These are phyloP conservation scores for Cystobasidium sp. DNA, from an alignment of 1,284 basidiomycete species.

Conservation along the genomic window DNA sequence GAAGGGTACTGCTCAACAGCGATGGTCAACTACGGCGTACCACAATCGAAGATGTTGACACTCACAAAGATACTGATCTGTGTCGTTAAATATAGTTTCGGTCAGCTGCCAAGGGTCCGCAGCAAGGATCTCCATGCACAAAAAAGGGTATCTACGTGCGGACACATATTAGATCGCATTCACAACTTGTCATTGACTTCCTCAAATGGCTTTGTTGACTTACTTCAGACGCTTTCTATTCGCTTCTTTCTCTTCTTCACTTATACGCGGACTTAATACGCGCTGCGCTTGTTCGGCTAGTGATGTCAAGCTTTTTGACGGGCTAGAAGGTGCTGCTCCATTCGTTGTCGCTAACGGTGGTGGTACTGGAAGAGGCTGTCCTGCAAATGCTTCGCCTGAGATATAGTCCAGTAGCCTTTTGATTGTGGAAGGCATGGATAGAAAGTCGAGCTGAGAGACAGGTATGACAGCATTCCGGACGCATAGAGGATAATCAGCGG, in stretches of 20 bases:
- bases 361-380: background rate
- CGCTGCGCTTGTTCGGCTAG: conserved; percentile 30
- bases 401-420: conserved; percentile 42
- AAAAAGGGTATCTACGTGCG: conserved; percentile 78
- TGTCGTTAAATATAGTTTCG: conserved; percentile 79
- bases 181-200: background rate
- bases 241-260: conserved; percentile 35
- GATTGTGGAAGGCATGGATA: conserved; percentile 27
- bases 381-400: conserved; percentile 41
- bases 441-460: conserved; percentile 41
- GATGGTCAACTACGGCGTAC: conserved; percentile 12
- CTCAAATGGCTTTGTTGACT: background rate
- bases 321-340: background rate
- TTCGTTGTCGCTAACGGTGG: background rate
- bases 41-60: conserved; percentile 12
- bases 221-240: conserved; percentile 41
- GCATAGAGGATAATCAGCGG: background rate
- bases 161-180: background rate
- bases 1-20: conserved; percentile 65
- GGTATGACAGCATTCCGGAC: background rate
- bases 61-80: conserved; percentile 61
- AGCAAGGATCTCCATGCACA: conserved; percentile 93
- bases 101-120: conserved; percentile 94
- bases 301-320: conserved; percentile 14
- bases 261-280: conserved; percentile 12